Conservation (phyloP, 257 asterid species). For the Nicotiana obtusifolia region DNA sequence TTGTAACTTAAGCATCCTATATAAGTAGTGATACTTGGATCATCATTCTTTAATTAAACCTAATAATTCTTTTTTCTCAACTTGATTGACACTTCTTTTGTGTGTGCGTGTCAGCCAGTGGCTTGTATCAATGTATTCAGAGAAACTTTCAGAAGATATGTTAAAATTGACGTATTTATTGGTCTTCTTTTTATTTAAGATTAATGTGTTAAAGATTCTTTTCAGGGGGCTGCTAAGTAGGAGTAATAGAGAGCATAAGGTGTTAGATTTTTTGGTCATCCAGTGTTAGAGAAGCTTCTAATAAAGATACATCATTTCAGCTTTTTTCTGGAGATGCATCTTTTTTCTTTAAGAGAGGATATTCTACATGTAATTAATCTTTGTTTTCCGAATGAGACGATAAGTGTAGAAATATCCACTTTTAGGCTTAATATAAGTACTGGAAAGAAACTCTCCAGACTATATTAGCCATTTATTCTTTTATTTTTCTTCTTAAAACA, state of each 20-base stretch:
- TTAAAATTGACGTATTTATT: background rate
- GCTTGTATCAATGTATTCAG: background rate
- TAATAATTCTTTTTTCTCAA: background rate
- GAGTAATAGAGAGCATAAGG: background rate
- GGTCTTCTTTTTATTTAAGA: background rate
- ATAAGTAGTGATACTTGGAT: background rate
- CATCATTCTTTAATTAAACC: constrained; percentile 3
- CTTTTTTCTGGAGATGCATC: background rate
- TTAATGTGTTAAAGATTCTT: background rate
- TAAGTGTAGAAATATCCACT: no score
- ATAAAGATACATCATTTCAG: background rate
- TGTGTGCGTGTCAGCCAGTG: background rate
- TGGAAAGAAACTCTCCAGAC: background rate
- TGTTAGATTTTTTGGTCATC: background rate
- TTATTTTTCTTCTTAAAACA: no score
- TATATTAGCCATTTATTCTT: no score
- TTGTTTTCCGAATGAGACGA: no score
- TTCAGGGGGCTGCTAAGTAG: background rate
- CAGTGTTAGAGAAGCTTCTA: background rate
- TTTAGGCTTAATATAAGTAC: background rate
- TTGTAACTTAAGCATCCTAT: background rate
- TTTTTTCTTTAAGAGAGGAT: background rate
- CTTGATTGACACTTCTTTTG: background rate
- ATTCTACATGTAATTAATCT: no score
- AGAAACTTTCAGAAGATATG: background rate